Conservation (phyloP, 1,139 yeast species). For the Suhomyces terraborum region DNA sequence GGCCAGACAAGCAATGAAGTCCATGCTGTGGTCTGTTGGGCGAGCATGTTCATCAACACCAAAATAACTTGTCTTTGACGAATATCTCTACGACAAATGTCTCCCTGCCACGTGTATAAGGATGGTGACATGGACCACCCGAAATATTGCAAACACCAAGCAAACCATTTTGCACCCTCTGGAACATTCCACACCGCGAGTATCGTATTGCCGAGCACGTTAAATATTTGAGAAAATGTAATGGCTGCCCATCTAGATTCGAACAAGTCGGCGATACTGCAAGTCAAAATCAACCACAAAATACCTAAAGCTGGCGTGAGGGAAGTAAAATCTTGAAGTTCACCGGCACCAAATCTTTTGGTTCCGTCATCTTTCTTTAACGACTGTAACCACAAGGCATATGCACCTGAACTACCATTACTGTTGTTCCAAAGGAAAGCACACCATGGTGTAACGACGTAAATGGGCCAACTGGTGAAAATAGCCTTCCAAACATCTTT, state of each 20-base stretch:
- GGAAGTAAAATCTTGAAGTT: constrained; percentile 41
- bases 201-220: constrained; percentile 40
- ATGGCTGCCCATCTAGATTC: constrained; percentile 60
- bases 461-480: constrained; percentile 30
- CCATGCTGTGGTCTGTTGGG: constrained; percentile 45
- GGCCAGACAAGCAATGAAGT: constrained; percentile 37
- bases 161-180: constrained; percentile 49
- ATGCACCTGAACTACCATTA: constrained; percentile 49
- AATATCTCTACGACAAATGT: constrained; percentile 44
- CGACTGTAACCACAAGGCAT: constrained; percentile 42
- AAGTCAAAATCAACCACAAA: constrained; percentile 45
- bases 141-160: constrained; percentile 44
- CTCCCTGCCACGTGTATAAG: constrained; percentile 45
- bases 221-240: constrained; percentile 49
- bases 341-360: constrained; percentile 29
- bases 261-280: constrained; percentile 49
- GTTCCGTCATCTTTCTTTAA: constrained; percentile 26
- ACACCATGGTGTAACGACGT: constrained; percentile 24
- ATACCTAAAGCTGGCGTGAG: constrained; percentile 56
- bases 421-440: constrained; percentile 35
- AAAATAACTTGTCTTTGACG: constrained; percentile 43
- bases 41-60: constrained; percentile 44
- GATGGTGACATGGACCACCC: constrained; percentile 54
- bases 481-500: constrained; percentile 25
- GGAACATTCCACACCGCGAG: constrained; percentile 50